A percentile compares a stretch with the other conserved stretches of the same genome.
phyloP scores from a whole-genome alignment of 75 land plant species.

The Isoetes taiwanensis region DNA sequence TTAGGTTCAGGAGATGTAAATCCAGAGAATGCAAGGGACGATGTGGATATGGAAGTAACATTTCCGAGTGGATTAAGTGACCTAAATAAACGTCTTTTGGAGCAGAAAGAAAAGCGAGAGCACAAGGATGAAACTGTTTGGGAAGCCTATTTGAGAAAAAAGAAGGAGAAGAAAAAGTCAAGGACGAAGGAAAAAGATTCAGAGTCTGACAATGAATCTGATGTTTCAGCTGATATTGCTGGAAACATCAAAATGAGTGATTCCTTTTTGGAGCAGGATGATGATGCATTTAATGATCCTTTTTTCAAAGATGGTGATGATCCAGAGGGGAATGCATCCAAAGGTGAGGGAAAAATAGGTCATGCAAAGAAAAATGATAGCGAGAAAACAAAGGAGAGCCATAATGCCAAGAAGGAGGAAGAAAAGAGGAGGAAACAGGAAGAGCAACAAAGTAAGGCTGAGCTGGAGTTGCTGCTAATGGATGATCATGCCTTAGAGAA shows the following conservation, averaged over 20 bases:
- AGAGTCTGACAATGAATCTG: slow-evolving; percentile 34
- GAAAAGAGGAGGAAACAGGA: slow-evolving; percentile 28
- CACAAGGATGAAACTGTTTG: slow-evolving; percentile 67
- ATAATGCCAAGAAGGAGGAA: slow-evolving; percentile 6
- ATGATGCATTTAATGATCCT: slow-evolving; percentile 29
- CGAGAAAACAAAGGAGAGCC: slow-evolving; percentile 5
- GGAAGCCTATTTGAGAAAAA: slow-evolving; percentile 68
- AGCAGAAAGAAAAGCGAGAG: slow-evolving; percentile 44
- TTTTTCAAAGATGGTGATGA: slow-evolving; percentile 18
- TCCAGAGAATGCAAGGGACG: slow-evolving; percentile 35
- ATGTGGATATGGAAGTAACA: slow-evolving; percentile 76
- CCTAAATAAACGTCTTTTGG: slow-evolving; percentile 64
- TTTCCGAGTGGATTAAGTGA: slow-evolving; percentile 74
- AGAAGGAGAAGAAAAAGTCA: slow-evolving; percentile 57
- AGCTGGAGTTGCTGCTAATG: slow-evolving; percentile 69
- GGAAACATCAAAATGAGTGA: slow-evolving; percentile 17
- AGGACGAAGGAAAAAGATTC: slow-evolving; percentile 26
- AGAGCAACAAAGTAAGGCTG: slow-evolving; percentile 59
- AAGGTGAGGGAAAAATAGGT: background rate
- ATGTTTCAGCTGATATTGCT: slow-evolving; percentile 28
- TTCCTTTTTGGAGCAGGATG: slow-evolving; percentile 54
- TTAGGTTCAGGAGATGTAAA: slow-evolving; percentile 5
- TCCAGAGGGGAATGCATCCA: background rate
- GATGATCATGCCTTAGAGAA: slow-evolving; percentile 37
- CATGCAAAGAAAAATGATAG: background rate